Evolutionary conservation across 345 rosid genomes (phyloP).

Genomic region (Hibiscus trionum): DNA sequence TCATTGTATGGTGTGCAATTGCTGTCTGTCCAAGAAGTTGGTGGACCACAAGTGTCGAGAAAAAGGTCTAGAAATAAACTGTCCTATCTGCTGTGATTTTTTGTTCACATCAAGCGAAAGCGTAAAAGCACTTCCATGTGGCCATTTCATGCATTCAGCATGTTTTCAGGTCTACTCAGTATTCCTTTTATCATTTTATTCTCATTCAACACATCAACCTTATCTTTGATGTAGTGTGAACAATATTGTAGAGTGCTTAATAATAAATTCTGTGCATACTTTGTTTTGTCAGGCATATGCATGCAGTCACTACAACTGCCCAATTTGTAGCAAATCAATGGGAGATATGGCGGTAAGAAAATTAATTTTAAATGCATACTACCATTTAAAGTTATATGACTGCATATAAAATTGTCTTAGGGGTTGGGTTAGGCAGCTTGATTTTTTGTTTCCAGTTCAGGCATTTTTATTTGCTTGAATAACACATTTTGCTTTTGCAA

Average conservation of each 20-base stretch:
- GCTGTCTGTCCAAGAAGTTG: constrained; percentile 49
- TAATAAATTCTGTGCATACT: constrained; percentile 8
- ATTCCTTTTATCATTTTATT: background rate
- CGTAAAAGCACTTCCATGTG: constrained; percentile 56
- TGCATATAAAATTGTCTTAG: background rate
- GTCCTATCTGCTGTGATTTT: constrained; percentile 53
- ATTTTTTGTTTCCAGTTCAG: background rate
- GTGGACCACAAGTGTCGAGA: constrained; percentile 55
- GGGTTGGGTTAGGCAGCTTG: background rate
- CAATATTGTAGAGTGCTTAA: background rate
- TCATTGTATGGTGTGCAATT: constrained; percentile 62
- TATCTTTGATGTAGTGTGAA: background rate
- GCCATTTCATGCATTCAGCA: constrained; percentile 61
- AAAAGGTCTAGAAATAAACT: constrained; percentile 54
- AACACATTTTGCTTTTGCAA: background rate
- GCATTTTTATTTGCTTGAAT: background rate
- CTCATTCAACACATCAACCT: background rate
- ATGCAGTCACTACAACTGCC: constrained; percentile 55
- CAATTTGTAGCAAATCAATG: constrained; percentile 54
- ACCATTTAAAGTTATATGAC: background rate
- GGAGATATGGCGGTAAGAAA: constrained; percentile 58
- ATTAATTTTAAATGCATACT: background rate
- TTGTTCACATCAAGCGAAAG: constrained; percentile 50
- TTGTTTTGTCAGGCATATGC: constrained; percentile 43
- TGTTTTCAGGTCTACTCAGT: constrained; percentile 46